A percentile compares a stretch with the other conserved stretches of the same genome.
phyloP scores from a whole-genome alignment of 495 filamentous ascomycete species.

The Trichoderma virens region DNA sequence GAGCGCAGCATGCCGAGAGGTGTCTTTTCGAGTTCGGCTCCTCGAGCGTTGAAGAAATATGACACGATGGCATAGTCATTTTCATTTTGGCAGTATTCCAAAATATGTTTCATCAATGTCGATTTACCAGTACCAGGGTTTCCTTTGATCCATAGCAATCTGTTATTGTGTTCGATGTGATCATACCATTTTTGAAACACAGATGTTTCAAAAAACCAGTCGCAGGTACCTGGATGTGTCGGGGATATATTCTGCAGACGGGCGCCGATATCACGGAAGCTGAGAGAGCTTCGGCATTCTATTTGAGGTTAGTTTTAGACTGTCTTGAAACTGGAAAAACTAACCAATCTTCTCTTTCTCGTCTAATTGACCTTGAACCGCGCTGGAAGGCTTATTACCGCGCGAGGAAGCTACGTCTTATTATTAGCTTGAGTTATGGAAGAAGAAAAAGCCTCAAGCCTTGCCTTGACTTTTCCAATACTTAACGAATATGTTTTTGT shows the following conservation, averaged over 20 bases:
- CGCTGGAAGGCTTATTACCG: too few species aligned
- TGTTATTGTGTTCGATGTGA: constrained; percentile 10
- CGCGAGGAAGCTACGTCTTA: too few species aligned
- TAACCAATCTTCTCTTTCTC: too few species aligned
- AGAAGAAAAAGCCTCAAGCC: too few species aligned
- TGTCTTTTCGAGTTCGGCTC: constrained; percentile 35
- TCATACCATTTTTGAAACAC: constrained; percentile 12
- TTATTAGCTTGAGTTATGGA: too few species aligned
- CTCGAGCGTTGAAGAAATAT: constrained; percentile 45
- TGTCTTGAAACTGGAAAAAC: too few species aligned
- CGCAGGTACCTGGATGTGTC: constrained; percentile 9
- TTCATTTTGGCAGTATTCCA: constrained; percentile 1
- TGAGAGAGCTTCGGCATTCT: too few species aligned
- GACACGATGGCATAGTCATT: constrained; percentile 16
- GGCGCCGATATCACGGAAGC: too few species aligned
- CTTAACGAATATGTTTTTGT: too few species aligned
- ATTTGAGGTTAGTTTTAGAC: too few species aligned
- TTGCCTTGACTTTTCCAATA: too few species aligned
- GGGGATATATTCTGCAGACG: constrained; percentile 10
- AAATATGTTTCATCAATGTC: constrained; percentile 18
- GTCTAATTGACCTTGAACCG: too few species aligned
- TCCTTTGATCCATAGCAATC: constrained; percentile 21
- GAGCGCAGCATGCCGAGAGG: constrained; percentile 41
- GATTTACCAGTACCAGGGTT: constrained; percentile 22
- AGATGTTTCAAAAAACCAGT: constrained; percentile 12